Conservation (phyloP, 768 basidiomycete genomes). For the Pleurotus tuber-regium region DNA sequence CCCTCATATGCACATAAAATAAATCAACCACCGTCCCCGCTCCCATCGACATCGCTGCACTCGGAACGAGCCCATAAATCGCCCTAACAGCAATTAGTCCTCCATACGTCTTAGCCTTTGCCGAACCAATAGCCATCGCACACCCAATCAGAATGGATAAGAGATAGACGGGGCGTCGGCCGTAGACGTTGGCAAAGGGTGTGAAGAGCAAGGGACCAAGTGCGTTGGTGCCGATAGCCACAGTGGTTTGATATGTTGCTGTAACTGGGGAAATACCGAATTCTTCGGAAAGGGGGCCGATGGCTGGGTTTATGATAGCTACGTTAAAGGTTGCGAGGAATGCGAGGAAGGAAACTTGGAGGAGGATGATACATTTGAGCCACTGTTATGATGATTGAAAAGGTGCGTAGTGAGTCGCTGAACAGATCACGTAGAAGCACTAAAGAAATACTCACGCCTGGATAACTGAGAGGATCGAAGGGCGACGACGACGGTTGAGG, state of each 20-base stretch:
- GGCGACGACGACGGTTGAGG: conserved; percentile 39
- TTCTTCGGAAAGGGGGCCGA: conserved; percentile 33
- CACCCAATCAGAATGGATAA: conserved; percentile 33
- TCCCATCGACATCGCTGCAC: conserved; percentile 34
- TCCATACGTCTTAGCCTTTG: conserved; percentile 28
- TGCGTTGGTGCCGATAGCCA: conserved; percentile 33
- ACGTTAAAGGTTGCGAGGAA: conserved; percentile 36
- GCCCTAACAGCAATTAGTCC: conserved; percentile 32
- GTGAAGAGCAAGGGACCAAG: conserved; percentile 36
- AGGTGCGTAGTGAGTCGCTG: background rate
- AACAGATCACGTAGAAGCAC: background rate
- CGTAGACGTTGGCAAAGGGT: conserved; percentile 39
- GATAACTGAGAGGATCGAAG: conserved; percentile 42
- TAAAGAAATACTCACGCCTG: conserved; percentile 21
- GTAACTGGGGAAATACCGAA: conserved; percentile 33
- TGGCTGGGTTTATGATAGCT: conserved; percentile 36
- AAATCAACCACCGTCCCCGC: conserved; percentile 38
- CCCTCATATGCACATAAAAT: conserved; percentile 35
- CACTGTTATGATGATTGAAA: conserved; percentile 26
- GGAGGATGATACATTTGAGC: conserved; percentile 31
- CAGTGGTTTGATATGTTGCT: conserved; percentile 38
- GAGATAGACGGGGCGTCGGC: conserved; percentile 34
- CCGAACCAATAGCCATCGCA: conserved; percentile 31
- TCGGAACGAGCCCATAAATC: conserved; percentile 34
- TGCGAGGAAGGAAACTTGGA: conserved; percentile 31